These are phyloP conservation scores for Zalaria sp. DNA, from an alignment of 2,329 filamentous ascomycete genomes.

Conservation along the genomic window DNA sequence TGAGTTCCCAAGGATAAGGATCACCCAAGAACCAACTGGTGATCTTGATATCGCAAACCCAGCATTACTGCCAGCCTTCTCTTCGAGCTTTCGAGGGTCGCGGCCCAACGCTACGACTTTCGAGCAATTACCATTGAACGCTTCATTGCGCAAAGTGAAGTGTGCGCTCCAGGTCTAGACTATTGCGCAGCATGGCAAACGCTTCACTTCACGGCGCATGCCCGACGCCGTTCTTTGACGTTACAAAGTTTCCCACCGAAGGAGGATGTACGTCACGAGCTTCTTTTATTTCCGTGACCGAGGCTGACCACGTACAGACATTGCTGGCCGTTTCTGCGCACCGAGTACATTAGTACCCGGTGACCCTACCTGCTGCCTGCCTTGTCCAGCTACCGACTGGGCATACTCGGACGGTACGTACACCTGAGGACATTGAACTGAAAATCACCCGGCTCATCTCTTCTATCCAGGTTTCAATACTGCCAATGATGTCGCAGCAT, in stretches of 20 bases:
- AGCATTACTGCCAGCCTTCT: too few relatives aligned
- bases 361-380: conserved; percentile 62
- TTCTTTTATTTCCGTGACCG: not conserved
- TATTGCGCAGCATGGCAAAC: conserved; percentile 1
- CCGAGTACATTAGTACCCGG: conserved; percentile 25
- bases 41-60: too few relatives aligned
- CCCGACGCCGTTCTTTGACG: conserved; percentile 51
- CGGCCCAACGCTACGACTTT: too few relatives aligned
- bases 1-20: not conserved
- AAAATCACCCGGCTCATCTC: conserved; percentile 6
- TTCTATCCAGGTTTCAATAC: conserved; percentile 31
- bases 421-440: too few relatives aligned
- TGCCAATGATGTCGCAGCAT: conserved; percentile 58
- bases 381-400: conserved; percentile 79
- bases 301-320: conserved; percentile 28
- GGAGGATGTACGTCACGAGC: conserved; percentile 50
- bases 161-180: not conserved
- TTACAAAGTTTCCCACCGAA: conserved; percentile 40
- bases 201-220: conserved; percentile 5
- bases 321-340: conserved; percentile 45
- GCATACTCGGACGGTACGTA: conserved; percentile 41
- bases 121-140: too few relatives aligned
- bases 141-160: not conserved
- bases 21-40: not conserved
- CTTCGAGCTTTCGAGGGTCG: too few relatives aligned